Evolutionary conservation across 805 yeast species (phyloP).

Genomic region (Metschnikowia baotianmanensis): DNA sequence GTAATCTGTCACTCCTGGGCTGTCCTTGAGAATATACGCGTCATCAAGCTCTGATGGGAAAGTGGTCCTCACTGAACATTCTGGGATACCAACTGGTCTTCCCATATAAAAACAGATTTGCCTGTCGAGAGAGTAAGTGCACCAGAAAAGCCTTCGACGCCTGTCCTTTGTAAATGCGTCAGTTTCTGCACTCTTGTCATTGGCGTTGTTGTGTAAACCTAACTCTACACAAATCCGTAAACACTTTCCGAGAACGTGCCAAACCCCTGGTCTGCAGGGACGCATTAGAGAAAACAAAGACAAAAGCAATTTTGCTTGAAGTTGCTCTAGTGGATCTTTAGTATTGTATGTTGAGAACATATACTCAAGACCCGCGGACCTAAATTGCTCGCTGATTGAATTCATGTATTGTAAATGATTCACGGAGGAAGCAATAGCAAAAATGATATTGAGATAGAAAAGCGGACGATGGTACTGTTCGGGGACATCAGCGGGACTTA

Average conservation of each 20-base stretch:
- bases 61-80: conserved; percentile 66
- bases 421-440: conserved; percentile 78
- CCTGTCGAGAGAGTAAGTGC: conserved; percentile 80
- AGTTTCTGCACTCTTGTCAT: conserved; percentile 27
- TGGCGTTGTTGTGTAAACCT: conserved; percentile 71
- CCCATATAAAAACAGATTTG: conserved; percentile 85
- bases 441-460: conserved; percentile 70
- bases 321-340: conserved; percentile 59
- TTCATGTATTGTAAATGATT: conserved; percentile 66
- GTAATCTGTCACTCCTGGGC: conserved; percentile 29
- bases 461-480: conserved; percentile 48
- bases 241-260: conserved; percentile 85
- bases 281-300: conserved; percentile 80
- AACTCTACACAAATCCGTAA: conserved; percentile 77
- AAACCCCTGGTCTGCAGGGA: conserved; percentile 88
- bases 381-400: conserved; percentile 66
- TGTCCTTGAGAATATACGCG: conserved; percentile 46
- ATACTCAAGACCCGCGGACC: conserved; percentile 60
- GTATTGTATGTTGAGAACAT: conserved; percentile 60
- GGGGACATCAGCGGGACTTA: conserved; percentile 42
- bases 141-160: conserved; percentile 70
- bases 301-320: conserved; percentile 68
- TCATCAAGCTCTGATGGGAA: conserved; percentile 80
- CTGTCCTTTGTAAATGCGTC: conserved; percentile 64
- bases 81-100: conserved; percentile 86